A percentile compares a stretch with the other conserved stretches of the same genome.
Conservation (phyloP, 495 filamentous ascomycete genomes). For the Penicillium fimorum region DNA sequence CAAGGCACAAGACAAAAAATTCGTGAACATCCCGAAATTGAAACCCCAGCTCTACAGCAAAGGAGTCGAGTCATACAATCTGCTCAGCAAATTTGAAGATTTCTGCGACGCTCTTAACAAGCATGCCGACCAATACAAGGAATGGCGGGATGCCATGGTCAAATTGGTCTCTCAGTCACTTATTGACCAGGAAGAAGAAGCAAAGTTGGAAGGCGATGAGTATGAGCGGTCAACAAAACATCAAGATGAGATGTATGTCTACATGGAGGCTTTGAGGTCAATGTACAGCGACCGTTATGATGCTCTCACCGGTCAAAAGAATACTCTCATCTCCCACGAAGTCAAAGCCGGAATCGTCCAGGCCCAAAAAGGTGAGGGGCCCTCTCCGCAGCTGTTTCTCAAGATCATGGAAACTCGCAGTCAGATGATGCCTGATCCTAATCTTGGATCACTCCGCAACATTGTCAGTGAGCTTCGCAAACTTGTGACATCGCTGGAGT, state of each 20-base stretch:
- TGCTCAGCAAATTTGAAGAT: slow-evolving; percentile 56
- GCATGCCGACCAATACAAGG: slow-evolving; percentile 65
- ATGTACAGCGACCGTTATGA: slow-evolving; percentile 76
- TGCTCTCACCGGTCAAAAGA: slow-evolving; percentile 69
- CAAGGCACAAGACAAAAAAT: slow-evolving; percentile 48
- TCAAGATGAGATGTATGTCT: slow-evolving; percentile 83
- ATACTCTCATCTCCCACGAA: slow-evolving; percentile 79
- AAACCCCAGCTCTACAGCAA: slow-evolving; percentile 47
- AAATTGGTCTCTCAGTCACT: slow-evolving; percentile 69
- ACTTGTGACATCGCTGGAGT: slow-evolving; percentile 59
- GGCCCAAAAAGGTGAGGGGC: slow-evolving; percentile 63
- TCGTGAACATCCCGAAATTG: slow-evolving; percentile 64
- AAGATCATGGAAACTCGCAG: slow-evolving; percentile 58
- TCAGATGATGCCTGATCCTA: slow-evolving; percentile 53
- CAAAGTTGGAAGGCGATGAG: slow-evolving; percentile 80
- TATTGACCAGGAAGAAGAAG: slow-evolving; percentile 73
- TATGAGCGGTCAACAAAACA: slow-evolving; percentile 82
- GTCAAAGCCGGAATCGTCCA: slow-evolving; percentile 54
- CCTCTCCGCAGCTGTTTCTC: slow-evolving; percentile 67
- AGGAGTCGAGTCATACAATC: slow-evolving; percentile 60
- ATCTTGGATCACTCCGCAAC: slow-evolving; percentile 63
- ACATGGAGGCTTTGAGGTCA: slow-evolving; percentile 71
- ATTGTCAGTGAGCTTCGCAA: slow-evolving; percentile 67
- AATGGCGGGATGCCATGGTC: slow-evolving; percentile 71
- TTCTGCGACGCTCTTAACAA: slow-evolving; percentile 58